These are phyloP conservation scores for Trichoderma sp. DNA, from an alignment of 2,329 filamentous ascomycete genomes.

Conservation along the genomic window DNA sequence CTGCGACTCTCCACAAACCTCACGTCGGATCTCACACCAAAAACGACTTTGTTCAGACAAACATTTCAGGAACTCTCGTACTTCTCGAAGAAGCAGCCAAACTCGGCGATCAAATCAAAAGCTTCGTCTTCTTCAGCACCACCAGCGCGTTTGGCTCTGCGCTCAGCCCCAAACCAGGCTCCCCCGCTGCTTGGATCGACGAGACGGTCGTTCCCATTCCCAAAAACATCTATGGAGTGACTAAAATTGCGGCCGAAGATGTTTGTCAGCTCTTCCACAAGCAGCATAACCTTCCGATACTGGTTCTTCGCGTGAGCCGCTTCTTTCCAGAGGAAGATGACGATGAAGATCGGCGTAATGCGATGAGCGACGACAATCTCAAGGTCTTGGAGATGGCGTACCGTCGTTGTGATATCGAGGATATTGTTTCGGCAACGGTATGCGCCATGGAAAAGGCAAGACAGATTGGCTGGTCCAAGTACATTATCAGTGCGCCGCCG, in stretches of 20 bases:
- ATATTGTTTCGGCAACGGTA: conserved; percentile 42
- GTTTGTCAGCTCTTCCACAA: conserved; percentile 43
- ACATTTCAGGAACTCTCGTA: conserved; percentile 43
- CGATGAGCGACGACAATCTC: conserved; percentile 43
- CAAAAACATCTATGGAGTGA: conserved; percentile 51
- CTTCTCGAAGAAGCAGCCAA: conserved; percentile 42
- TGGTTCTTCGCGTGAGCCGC: conserved; percentile 47
- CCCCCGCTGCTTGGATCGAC: conserved; percentile 45
- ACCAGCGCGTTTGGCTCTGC: conserved; percentile 46
- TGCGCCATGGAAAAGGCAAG: conserved; percentile 38
- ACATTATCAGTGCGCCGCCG: conserved; percentile 45
- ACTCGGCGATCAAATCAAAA: conserved; percentile 30
- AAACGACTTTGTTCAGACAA: conserved; percentile 44
- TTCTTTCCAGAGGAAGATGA: conserved; percentile 51
- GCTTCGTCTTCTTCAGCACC: conserved; percentile 47
- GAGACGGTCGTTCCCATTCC: conserved; percentile 41
- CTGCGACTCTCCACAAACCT: conserved; percentile 48
- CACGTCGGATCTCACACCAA: conserved; percentile 47
- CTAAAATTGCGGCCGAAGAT: conserved; percentile 49
- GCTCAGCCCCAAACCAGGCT: conserved; percentile 36
- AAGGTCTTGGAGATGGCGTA: conserved; percentile 50
- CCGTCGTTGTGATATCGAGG: conserved; percentile 43
- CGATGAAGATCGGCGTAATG: conserved; percentile 39
- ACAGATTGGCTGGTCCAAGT: conserved; percentile 38
- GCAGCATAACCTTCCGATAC: conserved; percentile 39